Conservation (phyloP, 208 protist species). For the Jaenimonas drosophilae region DNA sequence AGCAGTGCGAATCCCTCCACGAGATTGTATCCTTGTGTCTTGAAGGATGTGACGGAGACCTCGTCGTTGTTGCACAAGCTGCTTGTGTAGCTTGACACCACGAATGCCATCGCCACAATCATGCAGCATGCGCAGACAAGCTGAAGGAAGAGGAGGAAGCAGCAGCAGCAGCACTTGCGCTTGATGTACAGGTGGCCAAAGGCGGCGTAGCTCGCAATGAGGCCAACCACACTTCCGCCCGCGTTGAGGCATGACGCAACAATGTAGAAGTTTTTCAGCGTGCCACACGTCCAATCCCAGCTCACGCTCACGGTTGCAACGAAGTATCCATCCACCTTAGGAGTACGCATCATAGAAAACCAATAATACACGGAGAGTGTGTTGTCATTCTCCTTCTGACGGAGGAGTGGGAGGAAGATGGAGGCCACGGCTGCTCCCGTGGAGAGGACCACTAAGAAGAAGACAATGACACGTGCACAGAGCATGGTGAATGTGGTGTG, state of each 20-base stretch:
- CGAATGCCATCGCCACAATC: conserved; percentile 4
- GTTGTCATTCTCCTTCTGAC: neutral
- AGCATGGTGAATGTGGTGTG: neutral
- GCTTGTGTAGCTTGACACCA: too few relatives aligned
- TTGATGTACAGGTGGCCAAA: conserved; percentile 8
- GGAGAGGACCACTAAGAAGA: conserved; percentile 10
- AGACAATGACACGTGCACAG: conserved; percentile 11
- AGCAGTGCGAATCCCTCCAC: conserved; percentile 9
- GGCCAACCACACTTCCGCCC: conserved; percentile 5
- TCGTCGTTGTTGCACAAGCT: conserved; percentile 7
- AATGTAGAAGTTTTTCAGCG: conserved; percentile 8
- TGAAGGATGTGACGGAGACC: neutral
- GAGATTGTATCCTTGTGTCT: neutral
- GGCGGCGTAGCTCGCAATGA: conserved; percentile 2
- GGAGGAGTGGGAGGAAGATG: conserved; percentile 11
- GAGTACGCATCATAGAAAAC: conserved; percentile 13
- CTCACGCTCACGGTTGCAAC: too few relatives aligned
- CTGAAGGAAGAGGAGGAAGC: conserved; percentile 5
- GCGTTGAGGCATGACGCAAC: conserved; percentile 7
- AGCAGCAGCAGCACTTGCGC: conserved; percentile 6
- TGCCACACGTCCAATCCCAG: too few relatives aligned
- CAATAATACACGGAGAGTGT: conserved; percentile 5
- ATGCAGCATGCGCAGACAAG: conserved; percentile 4
- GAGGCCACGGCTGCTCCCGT: conserved; percentile 7
- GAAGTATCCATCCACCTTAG: too few relatives aligned